Evolutionary conservation across 495 filamentous ascomycete species (phyloP).

Genomic region (Paragyromitra xinjiangensis): DNA sequence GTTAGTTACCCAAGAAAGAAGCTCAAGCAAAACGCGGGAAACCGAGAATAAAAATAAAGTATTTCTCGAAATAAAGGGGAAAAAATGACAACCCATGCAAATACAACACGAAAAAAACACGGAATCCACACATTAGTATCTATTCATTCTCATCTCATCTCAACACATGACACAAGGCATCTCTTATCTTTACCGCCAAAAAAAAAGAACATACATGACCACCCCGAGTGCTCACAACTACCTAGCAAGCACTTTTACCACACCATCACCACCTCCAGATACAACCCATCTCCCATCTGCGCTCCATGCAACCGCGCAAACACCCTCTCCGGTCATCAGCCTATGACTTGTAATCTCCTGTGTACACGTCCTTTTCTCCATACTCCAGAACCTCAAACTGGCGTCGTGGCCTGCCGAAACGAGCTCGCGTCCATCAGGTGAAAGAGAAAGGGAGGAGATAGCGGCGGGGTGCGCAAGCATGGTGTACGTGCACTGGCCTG

Average conservation of each 20-base stretch:
- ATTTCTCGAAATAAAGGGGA: background rate
- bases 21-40: background rate
- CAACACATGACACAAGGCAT: conserved; percentile 31
- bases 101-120: conserved; percentile 15
- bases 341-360: conserved; percentile 93
- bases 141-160: conserved; percentile 36
- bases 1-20: background rate
- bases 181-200: conserved; percentile 20
- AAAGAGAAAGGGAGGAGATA: conserved; percentile 88
- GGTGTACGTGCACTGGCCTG: conserved; percentile 98
- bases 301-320: conserved; percentile 92
- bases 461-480: conserved; percentile 96
- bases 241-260: conserved; percentile 92
- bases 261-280: conserved; percentile 92
- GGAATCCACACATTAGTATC: conserved; percentile 43
- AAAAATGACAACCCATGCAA: conserved; percentile 31
- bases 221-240: conserved; percentile 51
- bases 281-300: conserved; percentile 94
- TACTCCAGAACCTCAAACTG: conserved; percentile 93
- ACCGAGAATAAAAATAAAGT: conserved; percentile 4
- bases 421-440: conserved; percentile 90
- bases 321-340: conserved; percentile 91
- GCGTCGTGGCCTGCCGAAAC: conserved; percentile 97
- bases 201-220: conserved; percentile 38
- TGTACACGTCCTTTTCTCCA: conserved; percentile 90